These are phyloP conservation scores for Bauhinia variegata DNA, from an alignment of 306 rosid species.

Conservation along the genomic window DNA sequence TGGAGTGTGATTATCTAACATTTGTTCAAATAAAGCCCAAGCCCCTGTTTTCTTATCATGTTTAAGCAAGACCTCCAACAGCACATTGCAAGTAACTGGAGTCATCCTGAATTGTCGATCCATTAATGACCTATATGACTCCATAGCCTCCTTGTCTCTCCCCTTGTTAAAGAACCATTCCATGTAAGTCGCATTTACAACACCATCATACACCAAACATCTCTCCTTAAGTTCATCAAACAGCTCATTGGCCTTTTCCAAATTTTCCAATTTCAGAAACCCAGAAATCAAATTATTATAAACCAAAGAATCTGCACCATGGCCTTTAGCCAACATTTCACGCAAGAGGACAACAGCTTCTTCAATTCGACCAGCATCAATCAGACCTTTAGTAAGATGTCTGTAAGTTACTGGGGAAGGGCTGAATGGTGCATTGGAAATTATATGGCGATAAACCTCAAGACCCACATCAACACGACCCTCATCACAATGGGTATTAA, in stretches of 20 bases:
- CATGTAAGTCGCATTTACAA: conserved; percentile 84
- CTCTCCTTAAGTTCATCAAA: conserved; percentile 92
- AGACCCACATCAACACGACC: conserved; percentile 79
- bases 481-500: conserved; percentile 87
- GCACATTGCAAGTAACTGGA: conserved; percentile 89
- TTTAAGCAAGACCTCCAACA: conserved; percentile 75
- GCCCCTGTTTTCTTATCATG: conserved; percentile 62
- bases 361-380: conserved; percentile 59
- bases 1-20: conserved; percentile 90
- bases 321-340: conserved; percentile 86
- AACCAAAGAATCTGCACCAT: conserved; percentile 90
- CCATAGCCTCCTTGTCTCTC: conserved; percentile 82
- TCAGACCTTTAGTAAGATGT: conserved; percentile 80
- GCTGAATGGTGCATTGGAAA: conserved; percentile 73
- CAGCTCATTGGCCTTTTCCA: conserved; percentile 82
- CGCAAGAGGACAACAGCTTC: conserved; percentile 77
- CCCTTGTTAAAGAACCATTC: conserved; percentile 78
- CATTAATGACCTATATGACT: conserved; percentile 70
- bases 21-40: conserved; percentile 68
- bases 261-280: conserved; percentile 64
- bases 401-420: conserved; percentile 84
- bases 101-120: conserved; percentile 75
- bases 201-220: conserved; percentile 91
- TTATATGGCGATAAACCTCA: conserved; percentile 67
- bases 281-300: conserved; percentile 76